Percentiles rank a stretch among this genome's conserved stretches.
Conservation (phyloP, 176 grass and related monocot species). For the Bolboschoenus planiculmis region DNA sequence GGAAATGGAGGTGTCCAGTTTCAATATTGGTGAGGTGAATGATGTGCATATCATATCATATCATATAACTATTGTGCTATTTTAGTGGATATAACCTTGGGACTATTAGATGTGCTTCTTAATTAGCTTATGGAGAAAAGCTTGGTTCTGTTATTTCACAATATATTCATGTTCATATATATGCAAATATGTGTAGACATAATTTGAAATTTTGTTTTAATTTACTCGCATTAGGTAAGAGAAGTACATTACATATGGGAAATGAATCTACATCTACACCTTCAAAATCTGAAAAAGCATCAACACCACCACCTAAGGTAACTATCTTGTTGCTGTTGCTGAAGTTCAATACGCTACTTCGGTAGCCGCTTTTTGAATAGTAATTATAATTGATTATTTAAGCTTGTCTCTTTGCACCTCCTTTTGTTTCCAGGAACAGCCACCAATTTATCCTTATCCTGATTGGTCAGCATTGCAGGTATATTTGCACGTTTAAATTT, state of each 20-base stretch:
- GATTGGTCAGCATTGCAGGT: slow-evolving; percentile 82
- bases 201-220: background rate
- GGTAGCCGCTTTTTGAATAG: background rate
- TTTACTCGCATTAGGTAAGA: slow-evolving; percentile 17
- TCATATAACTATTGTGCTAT: background rate
- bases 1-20: slow-evolving; percentile 3
- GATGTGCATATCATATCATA: background rate
- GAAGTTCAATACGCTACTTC: background rate
- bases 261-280: slow-evolving; percentile 47
- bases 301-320: slow-evolving; percentile 66
- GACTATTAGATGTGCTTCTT: background rate
- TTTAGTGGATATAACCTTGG: background rate
- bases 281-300: slow-evolving; percentile 51
- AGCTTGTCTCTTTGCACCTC: slow-evolving; percentile 11
- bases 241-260: slow-evolving; percentile 49
- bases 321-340: background rate
- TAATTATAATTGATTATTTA: slow-evolving; percentile 3
- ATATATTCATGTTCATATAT: background rate
- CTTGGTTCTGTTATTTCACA: background rate
- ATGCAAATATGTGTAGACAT: background rate
- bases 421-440: slow-evolving; percentile 47
- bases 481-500: background rate
- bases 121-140: background rate
- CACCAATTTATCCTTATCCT: slow-evolving; percentile 50
- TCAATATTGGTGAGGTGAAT: background rate